phyloP scores from a whole-genome alignment of 352 stramenopile species.

The Phytophthora rubi region DNA sequence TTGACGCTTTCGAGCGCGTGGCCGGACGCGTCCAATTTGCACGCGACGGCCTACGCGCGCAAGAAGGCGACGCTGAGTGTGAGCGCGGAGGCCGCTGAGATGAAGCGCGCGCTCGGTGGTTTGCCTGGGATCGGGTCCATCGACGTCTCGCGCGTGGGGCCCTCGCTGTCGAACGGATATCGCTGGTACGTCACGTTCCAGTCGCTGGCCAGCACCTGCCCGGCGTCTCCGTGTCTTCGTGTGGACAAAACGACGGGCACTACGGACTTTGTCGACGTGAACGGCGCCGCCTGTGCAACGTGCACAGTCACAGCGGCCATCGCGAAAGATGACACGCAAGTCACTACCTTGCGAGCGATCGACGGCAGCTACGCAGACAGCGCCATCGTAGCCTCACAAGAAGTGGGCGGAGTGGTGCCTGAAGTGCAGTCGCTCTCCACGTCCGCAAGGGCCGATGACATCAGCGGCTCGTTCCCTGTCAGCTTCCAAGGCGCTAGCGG shows the following conservation, averaged over 20 bases:
- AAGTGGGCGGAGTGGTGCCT: conserved; percentile 62
- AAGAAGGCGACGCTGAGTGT: conserved; percentile 70
- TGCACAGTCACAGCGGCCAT: conserved; percentile 52
- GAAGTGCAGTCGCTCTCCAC: conserved; percentile 74
- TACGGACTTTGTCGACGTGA: conserved; percentile 44
- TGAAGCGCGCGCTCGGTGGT: conserved; percentile 49
- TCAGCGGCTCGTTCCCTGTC: conserved; percentile 64
- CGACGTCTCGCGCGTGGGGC: conserved; percentile 61
- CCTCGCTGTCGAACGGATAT: conserved; percentile 64
- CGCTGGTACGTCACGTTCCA: conserved; percentile 75
- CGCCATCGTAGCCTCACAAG: conserved; percentile 54
- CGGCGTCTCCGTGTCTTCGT: conserved; percentile 60
- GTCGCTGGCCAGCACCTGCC: conserved; percentile 64
- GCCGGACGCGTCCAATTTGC: conserved; percentile 39
- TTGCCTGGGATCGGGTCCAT: conserved; percentile 66
- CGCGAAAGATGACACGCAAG: conserved; percentile 46
- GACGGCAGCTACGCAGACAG: conserved; percentile 48
- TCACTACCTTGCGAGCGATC: conserved; percentile 36
- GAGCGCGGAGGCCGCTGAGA: conserved; percentile 57
- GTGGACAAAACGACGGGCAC: conserved; percentile 59
- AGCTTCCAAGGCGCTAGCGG: conserved; percentile 70
- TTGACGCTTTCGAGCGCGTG: conserved; percentile 60
- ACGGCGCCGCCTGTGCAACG: conserved; percentile 43
- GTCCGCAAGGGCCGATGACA: conserved; percentile 40
- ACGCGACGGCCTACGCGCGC: conserved; percentile 70